These are phyloP conservation scores for Microbotryomycetes sp. DNA, from an alignment of 1,284 basidiomycete species.

Conservation along the genomic window DNA sequence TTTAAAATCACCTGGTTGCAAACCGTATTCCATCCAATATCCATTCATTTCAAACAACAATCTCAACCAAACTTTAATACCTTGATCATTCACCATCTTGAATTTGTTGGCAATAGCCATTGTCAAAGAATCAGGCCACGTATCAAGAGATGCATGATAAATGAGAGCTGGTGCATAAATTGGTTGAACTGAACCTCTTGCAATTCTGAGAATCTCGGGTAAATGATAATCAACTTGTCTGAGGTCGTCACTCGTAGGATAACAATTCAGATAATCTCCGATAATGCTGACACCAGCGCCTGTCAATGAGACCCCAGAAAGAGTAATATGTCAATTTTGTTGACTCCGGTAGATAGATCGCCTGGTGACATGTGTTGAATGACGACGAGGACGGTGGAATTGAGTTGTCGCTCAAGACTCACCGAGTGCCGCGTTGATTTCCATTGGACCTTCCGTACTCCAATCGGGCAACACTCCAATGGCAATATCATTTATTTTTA, in stretches of 20 bases:
- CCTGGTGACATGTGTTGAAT: no score
- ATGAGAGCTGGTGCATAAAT: constrained; percentile 35
- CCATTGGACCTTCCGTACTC: constrained; percentile 37
- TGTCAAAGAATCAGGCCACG: constrained; percentile 35
- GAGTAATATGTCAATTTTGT: background rate
- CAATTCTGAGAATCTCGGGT: constrained; percentile 15
- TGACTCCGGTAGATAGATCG: no score
- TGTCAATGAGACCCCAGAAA: background rate
- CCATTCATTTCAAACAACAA: constrained; percentile 39
- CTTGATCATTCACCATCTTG: constrained; percentile 18
- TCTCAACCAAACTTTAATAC: constrained; percentile 34
- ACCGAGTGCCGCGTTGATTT: constrained; percentile 35
- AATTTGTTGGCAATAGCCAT: constrained; percentile 17
- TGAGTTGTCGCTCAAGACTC: constrained; percentile 15
- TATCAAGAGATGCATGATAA: constrained; percentile 23
- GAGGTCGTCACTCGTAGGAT: constrained; percentile 10
- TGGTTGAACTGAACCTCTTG: constrained; percentile 10
- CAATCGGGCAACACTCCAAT: constrained; percentile 39
- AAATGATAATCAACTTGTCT: constrained; percentile 31
- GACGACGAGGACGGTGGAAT: background rate
- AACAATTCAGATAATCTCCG: constrained; percentile 36
- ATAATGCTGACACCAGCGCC: constrained; percentile 18
- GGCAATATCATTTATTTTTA: constrained; percentile 8
- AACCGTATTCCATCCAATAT: constrained; percentile 36
- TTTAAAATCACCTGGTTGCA: constrained; percentile 19